A percentile compares a stretch with the other conserved stretches of the same genome.
These are phyloP conservation scores for Arthrobotrys sinensis DNA, from an alignment of 2,329 filamentous ascomycete species.

Conservation along the genomic window DNA sequence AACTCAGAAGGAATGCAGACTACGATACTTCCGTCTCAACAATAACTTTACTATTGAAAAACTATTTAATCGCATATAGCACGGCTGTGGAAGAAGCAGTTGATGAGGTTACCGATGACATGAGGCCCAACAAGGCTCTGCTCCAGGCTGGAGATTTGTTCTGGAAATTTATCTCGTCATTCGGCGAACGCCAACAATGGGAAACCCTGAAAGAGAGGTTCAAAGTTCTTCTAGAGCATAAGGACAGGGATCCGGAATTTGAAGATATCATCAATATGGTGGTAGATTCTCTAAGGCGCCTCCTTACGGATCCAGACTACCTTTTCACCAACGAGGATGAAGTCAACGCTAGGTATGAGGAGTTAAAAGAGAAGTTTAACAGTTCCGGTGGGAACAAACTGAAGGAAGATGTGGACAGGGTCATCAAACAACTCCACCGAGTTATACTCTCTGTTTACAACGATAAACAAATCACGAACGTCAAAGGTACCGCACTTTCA, in stretches of 20 bases:
- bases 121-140: constrained; percentile 79
- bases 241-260: constrained; percentile 84
- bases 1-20: constrained; percentile 81
- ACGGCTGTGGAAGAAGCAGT: constrained; percentile 79
- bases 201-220: constrained; percentile 79
- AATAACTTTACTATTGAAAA: constrained; percentile 80
- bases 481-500: constrained; percentile 77
- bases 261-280: constrained; percentile 82
- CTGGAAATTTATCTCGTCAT: constrained; percentile 83
- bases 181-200: constrained; percentile 83
- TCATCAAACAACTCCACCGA: constrained; percentile 78
- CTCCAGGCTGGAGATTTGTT: constrained; percentile 84
- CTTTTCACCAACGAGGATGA: constrained; percentile 74
- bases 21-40: constrained; percentile 90
- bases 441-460: constrained; percentile 79
- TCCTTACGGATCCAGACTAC: constrained; percentile 88
- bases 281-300: constrained; percentile 81
- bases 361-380: constrained; percentile 73
- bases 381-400: constrained; percentile 78
- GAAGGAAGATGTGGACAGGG: constrained; percentile 79
- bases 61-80: constrained; percentile 84
- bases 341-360: constrained; percentile 73
- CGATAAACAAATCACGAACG: constrained; percentile 80
- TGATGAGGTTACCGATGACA: constrained; percentile 77
- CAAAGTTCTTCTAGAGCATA: constrained; percentile 80